Base-by-base conservation (phyloP, 139 green algal genomes). In the Haematococcus lacustris region DNA sequence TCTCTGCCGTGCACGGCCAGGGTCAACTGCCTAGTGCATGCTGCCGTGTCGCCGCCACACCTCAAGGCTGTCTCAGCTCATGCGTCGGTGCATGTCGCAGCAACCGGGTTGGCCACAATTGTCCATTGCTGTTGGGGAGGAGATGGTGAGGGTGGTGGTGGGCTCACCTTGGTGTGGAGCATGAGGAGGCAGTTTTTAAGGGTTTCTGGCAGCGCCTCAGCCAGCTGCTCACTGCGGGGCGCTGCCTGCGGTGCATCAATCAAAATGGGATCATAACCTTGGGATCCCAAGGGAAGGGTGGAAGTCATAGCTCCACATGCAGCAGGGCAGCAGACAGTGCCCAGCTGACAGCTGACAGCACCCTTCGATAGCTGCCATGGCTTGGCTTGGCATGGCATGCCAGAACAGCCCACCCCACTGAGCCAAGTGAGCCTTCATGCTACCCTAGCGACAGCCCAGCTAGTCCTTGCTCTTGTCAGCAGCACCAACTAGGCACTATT, bases 141-240 rank as follows among this genome's bases (percentile, higher is more conserved):
- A n/a, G n/a, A n/a, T n/a, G n/a, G n/a, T n/a, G n/a, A n/a, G n/a
- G n/a, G n/a, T n/a, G n/a, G n/a, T n/a, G n/a, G 53, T 63, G 17
- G 23, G 25, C 80, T 37, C 68, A 86, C 91, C 23, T 83, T 84
- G 2, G 73, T 71, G 28, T 86, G 81, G 88, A 98, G 88, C 66
- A 98, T 93, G 60, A 98, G 84, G 39, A 98, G 76, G 84, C 98
- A 90, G 82, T 98, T 98, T 83, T 98, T 98, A 17, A 93, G 73
- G 34, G 91, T 84, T 77, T 98, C 91, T 2, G 92, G 90, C 21
- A 97, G 88, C 7, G 83, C 86, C 74, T 98, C 94, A n/a, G 69
- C 69, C 40, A 96, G 80, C 43, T 83, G 82, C 67, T 97, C 90
- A n/a, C 76, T 80, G 40, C 67, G 41, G 3, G 67, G 67, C 2